Evolutionary conservation across 805 yeast genomes (phyloP).

Genomic region (Jamesozyma rosinii): DNA sequence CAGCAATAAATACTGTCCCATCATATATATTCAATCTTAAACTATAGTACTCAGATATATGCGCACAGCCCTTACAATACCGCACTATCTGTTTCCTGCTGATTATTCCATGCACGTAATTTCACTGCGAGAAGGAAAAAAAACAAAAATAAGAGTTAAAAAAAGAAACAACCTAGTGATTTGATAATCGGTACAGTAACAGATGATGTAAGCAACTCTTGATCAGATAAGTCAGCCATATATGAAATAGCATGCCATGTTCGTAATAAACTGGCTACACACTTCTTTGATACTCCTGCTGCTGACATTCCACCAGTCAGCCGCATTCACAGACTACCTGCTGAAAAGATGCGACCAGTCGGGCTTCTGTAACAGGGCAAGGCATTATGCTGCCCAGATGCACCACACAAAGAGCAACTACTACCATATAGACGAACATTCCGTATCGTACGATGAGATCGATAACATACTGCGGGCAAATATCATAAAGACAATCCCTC

Average conservation of each 20-base stretch:
- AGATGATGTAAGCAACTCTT: no score
- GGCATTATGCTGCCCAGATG: slow-evolving; percentile 49
- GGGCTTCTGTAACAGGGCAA: slow-evolving; percentile 77
- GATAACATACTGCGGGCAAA: slow-evolving; percentile 36
- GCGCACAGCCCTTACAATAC: no score
- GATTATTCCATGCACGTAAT: no score
- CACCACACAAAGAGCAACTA: slow-evolving; percentile 28
- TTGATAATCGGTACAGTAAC: no score
- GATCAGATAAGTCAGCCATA: no score
- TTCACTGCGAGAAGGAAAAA: no score
- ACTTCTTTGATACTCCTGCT: background rate
- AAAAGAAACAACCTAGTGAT: no score
- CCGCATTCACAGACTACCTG: slow-evolving; percentile 52
- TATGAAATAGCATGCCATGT: no score
- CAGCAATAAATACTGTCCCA: no score
- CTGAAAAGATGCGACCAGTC: slow-evolving; percentile 72
- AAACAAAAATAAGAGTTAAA: background rate
- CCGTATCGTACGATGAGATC: slow-evolving; percentile 21
- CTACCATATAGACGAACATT: slow-evolving; percentile 35
- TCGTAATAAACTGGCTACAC: background rate
- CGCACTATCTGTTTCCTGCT: no score
- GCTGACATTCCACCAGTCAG: background rate
- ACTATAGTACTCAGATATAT: no score
- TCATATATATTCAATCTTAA: no score
- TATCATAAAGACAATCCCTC: slow-evolving; percentile 37